Conservation (phyloP, 139 green algal species). For the Pseudopediastrum boryanum region DNA sequence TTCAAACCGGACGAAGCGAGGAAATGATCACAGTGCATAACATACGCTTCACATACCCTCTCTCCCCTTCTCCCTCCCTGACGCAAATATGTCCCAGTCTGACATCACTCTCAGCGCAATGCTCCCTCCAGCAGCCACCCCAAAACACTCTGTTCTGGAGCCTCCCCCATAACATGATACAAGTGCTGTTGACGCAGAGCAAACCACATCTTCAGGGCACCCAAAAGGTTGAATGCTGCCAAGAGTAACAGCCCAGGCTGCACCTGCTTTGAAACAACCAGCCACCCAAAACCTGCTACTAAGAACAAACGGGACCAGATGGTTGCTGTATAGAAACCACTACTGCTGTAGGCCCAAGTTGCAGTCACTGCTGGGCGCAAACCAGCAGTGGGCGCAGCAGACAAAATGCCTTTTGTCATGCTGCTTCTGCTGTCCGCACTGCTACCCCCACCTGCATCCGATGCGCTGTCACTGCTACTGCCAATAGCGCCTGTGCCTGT, state of each 20-base stretch:
- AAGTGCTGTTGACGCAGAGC: conserved; percentile 33
- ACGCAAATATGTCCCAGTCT: no score
- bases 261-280: conserved; percentile 28
- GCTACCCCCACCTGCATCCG: no score
- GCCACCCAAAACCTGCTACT: conserved; percentile 24
- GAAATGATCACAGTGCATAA: no score
- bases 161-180: conserved; percentile 23
- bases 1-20: no score
- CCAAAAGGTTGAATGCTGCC: conserved; percentile 41
- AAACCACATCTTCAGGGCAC: conserved; percentile 41
- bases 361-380: not conserved
- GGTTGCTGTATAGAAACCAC: conserved; percentile 50
- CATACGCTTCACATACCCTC: no score
- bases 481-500: not conserved
- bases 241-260: conserved; percentile 44
- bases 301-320: conserved; percentile 44
- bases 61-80: no score
- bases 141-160: conserved; percentile 3
- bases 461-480: not conserved
- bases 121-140: no score
- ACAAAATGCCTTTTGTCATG: not conserved
- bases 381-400: not conserved
- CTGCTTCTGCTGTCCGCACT: conserved; percentile 2
- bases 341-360: conserved; percentile 17
- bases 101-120: no score